Evolutionary conservation across 495 filamentous ascomycete species (phyloP).

Genomic region (Venustampulla echinocandica): DNA sequence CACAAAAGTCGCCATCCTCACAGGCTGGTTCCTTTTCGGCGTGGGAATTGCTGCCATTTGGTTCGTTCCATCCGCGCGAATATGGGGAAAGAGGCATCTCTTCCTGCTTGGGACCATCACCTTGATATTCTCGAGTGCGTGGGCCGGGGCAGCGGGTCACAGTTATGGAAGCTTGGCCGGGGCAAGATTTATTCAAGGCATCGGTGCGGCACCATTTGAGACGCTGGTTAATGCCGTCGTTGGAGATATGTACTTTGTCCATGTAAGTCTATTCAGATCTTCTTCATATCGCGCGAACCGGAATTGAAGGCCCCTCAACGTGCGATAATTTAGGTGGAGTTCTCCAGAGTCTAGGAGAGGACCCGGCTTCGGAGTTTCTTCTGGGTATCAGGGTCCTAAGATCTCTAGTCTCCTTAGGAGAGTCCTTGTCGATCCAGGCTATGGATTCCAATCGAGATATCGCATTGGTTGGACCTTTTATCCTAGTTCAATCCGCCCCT

Average conservation of each 20-base stretch:
- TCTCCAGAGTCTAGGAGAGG: too few relatives aligned
- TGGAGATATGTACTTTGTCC: slow-evolving; percentile 69
- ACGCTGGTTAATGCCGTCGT: slow-evolving; percentile 68
- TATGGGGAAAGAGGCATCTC: slow-evolving; percentile 87
- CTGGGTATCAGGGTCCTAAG: too few relatives aligned
- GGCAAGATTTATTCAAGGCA: slow-evolving; percentile 67
- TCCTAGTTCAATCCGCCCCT: too few relatives aligned
- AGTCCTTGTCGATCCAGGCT: too few relatives aligned
- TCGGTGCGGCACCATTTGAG: slow-evolving; percentile 70
- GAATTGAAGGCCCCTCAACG: too few relatives aligned
- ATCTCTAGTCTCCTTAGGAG: too few relatives aligned
- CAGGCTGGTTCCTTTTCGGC: slow-evolving; percentile 80
- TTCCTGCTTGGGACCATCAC: slow-evolving; percentile 74
- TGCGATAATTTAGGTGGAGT: too few relatives aligned
- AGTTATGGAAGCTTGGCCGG: slow-evolving; percentile 64
- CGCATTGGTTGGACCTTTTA: too few relatives aligned
- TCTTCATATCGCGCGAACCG: not conserved
- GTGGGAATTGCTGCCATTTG: slow-evolving; percentile 72
- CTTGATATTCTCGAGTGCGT: slow-evolving; percentile 60
- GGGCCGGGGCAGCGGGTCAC: slow-evolving; percentile 60
- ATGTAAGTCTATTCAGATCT: slow-evolving; percentile 40
- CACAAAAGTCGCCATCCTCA: slow-evolving; percentile 67
- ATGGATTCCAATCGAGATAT: too few relatives aligned
- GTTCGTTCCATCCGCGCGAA: slow-evolving; percentile 77
- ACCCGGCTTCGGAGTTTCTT: too few relatives aligned